Evolutionary conservation across 345 rosid species (phyloP).

Genomic region (Eucalyptus cladocalyx): DNA sequence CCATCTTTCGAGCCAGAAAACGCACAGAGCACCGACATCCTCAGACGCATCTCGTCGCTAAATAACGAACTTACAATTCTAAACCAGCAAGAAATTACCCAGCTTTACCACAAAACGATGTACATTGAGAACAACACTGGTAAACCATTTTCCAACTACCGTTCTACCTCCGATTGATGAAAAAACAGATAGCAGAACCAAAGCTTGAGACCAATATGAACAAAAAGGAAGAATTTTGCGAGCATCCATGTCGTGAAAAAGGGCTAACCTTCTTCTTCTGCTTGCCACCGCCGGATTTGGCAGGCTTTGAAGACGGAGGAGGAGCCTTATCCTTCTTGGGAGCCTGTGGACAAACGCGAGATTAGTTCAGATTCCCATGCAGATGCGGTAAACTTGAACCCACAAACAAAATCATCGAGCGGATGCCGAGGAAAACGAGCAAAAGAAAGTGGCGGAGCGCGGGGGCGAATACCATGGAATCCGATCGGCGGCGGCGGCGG

Average conservation of each 20-base stretch:
- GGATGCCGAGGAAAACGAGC: neutral
- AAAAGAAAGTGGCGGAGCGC: neutral
- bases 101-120: neutral
- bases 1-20: neutral
- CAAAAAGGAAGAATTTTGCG: neutral
- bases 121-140: neutral
- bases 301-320: conserved; percentile 27
- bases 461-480: neutral
- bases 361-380: neutral
- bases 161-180: neutral
- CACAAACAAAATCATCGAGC: neutral
- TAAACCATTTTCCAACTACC: neutral
- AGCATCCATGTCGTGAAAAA: neutral
- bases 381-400: neutral
- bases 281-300: conserved; percentile 31
- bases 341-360: conserved; percentile 3
- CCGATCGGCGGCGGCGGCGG: neutral
- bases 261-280: conserved; percentile 27
- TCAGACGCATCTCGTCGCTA: neutral
- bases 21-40: neutral
- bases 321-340: conserved; percentile 45
- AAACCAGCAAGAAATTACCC: neutral
- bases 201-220: neutral
- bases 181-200: neutral
- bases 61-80: neutral